Evolutionary conservation across 208 protist species (phyloP).

Genomic region (Crithidia fasciculata): DNA sequence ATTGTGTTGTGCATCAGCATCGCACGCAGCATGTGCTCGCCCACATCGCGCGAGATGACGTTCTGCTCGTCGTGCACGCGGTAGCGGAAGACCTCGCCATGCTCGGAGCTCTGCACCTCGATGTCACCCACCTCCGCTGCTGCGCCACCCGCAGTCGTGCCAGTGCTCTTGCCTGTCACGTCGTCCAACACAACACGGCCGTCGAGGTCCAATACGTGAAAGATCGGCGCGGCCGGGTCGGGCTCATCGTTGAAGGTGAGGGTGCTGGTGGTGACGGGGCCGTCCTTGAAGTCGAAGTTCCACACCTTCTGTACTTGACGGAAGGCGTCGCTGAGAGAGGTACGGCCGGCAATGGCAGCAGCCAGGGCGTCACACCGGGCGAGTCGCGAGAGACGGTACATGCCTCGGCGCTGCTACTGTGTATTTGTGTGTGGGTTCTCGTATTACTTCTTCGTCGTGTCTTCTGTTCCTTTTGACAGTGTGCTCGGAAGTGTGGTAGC

Average conservation of each 20-base stretch:
- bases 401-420: not conserved
- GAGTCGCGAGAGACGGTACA: slow-evolving; percentile 25
- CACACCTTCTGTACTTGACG: slow-evolving; percentile 58
- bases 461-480: too few relatives aligned
- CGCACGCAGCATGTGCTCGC: slow-evolving; percentile 86
- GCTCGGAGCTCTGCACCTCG: slow-evolving; percentile 12
- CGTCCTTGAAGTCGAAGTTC: slow-evolving; percentile 68
- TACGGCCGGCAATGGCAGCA: slow-evolving; percentile 20
- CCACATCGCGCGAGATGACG: slow-evolving; percentile 30
- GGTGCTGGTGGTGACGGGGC: slow-evolving; percentile 45
- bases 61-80: slow-evolving; percentile 24
- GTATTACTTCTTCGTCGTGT: not conserved
- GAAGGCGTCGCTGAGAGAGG: slow-evolving; percentile 46
- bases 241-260: slow-evolving; percentile 55
- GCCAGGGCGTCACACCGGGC: slow-evolving; percentile 31
- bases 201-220: slow-evolving; percentile 69
- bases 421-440: not conserved
- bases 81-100: slow-evolving; percentile 35
- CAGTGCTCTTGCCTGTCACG: not conserved
- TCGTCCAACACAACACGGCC: slow-evolving; percentile 38
- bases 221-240: slow-evolving; percentile 50
- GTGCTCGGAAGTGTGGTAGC: too few relatives aligned
- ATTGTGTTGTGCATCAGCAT: slow-evolving; percentile 95
- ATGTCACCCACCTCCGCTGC: not conserved
- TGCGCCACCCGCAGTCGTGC: slow-evolving; percentile 10